These are phyloP conservation scores for Didymella lethalis DNA, from an alignment of 2,329 filamentous ascomycete species.

Conservation along the genomic window DNA sequence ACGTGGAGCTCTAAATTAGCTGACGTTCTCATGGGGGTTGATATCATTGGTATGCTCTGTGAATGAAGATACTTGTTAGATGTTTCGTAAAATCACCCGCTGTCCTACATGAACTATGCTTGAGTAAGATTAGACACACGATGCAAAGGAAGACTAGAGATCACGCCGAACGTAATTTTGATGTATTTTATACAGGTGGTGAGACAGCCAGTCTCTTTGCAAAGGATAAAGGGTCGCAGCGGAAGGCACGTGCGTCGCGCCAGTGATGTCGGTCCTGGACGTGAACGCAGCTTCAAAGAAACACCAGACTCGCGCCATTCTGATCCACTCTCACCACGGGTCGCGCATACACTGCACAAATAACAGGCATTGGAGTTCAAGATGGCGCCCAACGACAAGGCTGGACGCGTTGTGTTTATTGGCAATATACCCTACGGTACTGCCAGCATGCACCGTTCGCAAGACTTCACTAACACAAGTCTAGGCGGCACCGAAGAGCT, in stretches of 20 bases:
- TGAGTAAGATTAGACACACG: no score
- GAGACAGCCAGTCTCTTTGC: neutral
- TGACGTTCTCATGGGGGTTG: no score
- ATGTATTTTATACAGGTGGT: no score
- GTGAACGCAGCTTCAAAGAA: constrained; percentile 12
- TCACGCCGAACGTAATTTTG: no score
- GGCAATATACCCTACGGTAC: constrained; percentile 85
- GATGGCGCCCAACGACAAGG: constrained; percentile 65
- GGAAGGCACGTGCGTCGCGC: constrained; percentile 13
- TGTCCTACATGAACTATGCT: no score
- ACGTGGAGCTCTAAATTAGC: no score
- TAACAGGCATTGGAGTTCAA: neutral
- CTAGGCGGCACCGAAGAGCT: constrained; percentile 93
- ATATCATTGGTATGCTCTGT: no score
- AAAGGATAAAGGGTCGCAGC: neutral
- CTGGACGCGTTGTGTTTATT: constrained; percentile 81
- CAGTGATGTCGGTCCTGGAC: constrained; percentile 8
- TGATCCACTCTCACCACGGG: neutral
- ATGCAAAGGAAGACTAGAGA: neutral
- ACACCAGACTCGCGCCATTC: constrained; percentile 7
- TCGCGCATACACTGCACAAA: neutral
- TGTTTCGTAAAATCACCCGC: no score
- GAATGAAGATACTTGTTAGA: no score
- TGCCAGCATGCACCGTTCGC: constrained; percentile 26
- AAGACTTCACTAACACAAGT: constrained; percentile 24